A percentile compares a stretch with the other conserved stretches of the same genome.
Evolutionary conservation across 2,329 filamentous ascomycete species (phyloP).

Genomic region (Cytospora paraplurivora): DNA sequence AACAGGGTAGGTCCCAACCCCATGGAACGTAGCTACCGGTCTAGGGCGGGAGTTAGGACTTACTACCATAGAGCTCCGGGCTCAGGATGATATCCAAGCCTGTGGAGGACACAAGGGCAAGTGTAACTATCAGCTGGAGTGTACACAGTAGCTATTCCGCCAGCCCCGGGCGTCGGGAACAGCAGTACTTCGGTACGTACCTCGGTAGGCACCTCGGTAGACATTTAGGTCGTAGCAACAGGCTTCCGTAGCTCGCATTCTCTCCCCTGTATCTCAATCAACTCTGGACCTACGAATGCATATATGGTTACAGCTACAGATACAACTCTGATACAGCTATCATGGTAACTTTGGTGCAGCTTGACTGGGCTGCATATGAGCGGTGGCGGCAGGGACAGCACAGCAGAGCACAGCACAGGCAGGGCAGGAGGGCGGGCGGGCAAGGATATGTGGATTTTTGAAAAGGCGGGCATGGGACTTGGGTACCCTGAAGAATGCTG

Average conservation of each 20-base stretch:
- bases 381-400: constrained; percentile 1
- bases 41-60: neutral
- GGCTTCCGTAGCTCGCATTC: neutral
- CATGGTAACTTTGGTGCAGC: neutral
- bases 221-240: neutral
- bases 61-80: neutral
- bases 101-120: neutral
- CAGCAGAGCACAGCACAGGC: neutral
- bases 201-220: too few species aligned
- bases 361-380: constrained; percentile 1
- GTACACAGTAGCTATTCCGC: neutral
- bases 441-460: neutral
- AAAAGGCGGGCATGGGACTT: neutral
- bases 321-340: neutral
- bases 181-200: neutral
- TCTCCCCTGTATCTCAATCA: neutral
- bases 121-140: neutral
- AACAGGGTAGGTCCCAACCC: constrained; percentile 18
- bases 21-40: constrained; percentile 26
- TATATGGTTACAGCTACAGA: neutral
- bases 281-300: too few species aligned
- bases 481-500: neutral
- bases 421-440: neutral
- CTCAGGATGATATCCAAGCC: neutral
- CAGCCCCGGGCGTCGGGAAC: neutral